Base-by-base conservation (phyloP, 2,329 filamentous ascomycete genomes). In the Penicillium janthinellum region DNA sequence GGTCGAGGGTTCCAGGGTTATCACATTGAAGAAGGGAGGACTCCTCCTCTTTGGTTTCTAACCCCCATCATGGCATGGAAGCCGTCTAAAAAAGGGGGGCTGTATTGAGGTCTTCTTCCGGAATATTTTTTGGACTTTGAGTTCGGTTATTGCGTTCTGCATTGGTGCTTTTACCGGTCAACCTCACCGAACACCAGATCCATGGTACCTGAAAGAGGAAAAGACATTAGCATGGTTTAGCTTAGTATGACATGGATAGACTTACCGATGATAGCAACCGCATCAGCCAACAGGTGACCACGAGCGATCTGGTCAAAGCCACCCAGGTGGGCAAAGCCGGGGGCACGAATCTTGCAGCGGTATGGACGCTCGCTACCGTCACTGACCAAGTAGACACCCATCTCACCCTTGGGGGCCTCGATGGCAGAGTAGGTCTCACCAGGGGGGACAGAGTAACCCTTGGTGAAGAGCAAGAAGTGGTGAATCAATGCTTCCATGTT, bases 401-500 rank as follows among this genome's bases (percentile, higher is more conserved):
- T 99, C 83, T 99, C 95, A 71, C 95, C 95, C 89, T 99, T 99
- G 62, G 95, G 95, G n/a, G 96, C 95, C 84, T 99, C 95, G 66
- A 99, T 99, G 63, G 90, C 94, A 49, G 90, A 93, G 84, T 99
- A 99, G 5, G 95, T 99, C 84, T 99, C 95, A 64, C 95, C 96
- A 7, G 96, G 95, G 45, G 95, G 95, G 4, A 99, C 95, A 47
- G 92, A 86, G 80, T 99, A 99, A 60, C 95, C 95, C 86, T 99
- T 99, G 78, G 93, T 98, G 84, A 94, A 99, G 56, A 99, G 88
- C 67, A 99, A 82, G 86, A 99, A 99, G 84, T 99, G 95, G 82
- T 99, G 95, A 76, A 99, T 99, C 45, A 99, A 86, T 41, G 95
- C 93, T 82, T 99, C 95, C 96, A 99, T 99, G 84, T 99, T 99